Evolutionary conservation across 1,284 basidiomycete species (phyloP).

Genomic region (Papiliotrema flavescens): DNA sequence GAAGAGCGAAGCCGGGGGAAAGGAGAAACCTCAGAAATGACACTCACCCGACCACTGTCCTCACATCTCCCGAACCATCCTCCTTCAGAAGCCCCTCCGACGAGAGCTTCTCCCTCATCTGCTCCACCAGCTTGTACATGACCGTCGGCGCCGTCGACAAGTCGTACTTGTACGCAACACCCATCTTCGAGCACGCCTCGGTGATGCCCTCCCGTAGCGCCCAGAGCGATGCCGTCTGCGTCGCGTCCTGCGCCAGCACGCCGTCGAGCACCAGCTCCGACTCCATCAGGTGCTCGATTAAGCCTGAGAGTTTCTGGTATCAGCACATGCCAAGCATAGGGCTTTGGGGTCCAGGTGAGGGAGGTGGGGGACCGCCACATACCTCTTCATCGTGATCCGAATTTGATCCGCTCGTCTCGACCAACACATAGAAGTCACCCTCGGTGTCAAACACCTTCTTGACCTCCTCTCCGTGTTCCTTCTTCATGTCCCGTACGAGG

Average conservation of each 20-base stretch:
- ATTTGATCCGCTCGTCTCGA: constrained; percentile 93
- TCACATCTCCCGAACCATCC: constrained; percentile 34
- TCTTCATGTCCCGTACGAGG: constrained; percentile 57
- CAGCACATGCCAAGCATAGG: not conserved
- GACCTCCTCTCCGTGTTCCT: constrained; percentile 42
- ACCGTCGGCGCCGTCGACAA: constrained; percentile 82
- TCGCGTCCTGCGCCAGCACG: constrained; percentile 85
- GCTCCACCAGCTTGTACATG: constrained; percentile 87
- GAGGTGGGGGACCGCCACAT: constrained; percentile 3
- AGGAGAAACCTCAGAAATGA: too few species aligned
- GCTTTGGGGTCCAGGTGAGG: not conserved
- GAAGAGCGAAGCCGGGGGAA: too few species aligned
- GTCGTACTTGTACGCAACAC: constrained; percentile 97
- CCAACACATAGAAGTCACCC: constrained; percentile 79
- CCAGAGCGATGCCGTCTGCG: constrained; percentile 89
- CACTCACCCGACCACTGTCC: constrained; percentile 50
- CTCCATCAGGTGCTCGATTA: constrained; percentile 77
- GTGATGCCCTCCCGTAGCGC: constrained; percentile 89
- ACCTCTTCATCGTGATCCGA: constrained; percentile 95
- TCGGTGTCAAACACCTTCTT: constrained; percentile 57
- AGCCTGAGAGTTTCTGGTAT: constrained; percentile 75
- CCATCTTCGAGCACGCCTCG: constrained; percentile 90
- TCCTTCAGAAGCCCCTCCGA: constrained; percentile 66
- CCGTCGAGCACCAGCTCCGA: constrained; percentile 82
- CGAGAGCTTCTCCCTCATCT: constrained; percentile 68